A percentile compares a stretch with the other conserved stretches of the same genome.
Evolutionary conservation across 257 asterid genomes (phyloP).

Genomic region (Solanum bukasovii): DNA sequence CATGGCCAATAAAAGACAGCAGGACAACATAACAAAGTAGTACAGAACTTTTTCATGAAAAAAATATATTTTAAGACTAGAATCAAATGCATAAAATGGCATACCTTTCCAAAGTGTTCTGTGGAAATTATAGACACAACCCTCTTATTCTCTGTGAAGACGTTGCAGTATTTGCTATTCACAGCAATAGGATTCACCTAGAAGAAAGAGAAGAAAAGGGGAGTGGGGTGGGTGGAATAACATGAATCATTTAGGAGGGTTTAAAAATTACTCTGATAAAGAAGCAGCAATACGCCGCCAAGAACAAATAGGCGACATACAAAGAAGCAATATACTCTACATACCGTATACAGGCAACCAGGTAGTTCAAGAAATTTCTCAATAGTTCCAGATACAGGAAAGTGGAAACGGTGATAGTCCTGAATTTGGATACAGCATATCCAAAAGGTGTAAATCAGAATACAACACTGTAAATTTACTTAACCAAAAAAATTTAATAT

Average conservation of each 20-base stretch:
- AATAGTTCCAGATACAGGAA: constrained; percentile 87
- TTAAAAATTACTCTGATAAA: constrained; percentile 8
- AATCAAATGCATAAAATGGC: constrained; percentile 10
- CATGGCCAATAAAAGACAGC: not conserved
- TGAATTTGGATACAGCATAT: constrained; percentile 13
- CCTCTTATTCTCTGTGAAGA: constrained; percentile 96
- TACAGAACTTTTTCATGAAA: not conserved
- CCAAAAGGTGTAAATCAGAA: not conserved
- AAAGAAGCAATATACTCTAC: constrained; percentile 1
- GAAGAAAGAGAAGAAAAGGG: constrained; percentile 6
- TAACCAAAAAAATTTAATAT: not conserved
- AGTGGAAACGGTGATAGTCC: constrained; percentile 96
- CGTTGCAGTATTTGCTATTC: constrained; percentile 97
- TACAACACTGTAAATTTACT: not conserved
- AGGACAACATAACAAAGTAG: not conserved
- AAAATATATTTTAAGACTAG: not conserved
- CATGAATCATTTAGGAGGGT: constrained; percentile 13
- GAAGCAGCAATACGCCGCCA: not conserved
- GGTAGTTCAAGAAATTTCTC: constrained; percentile 81
- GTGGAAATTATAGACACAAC: constrained; percentile 72
- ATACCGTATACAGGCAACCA: constrained; percentile 93
- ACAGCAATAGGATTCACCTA: constrained; percentile 99
- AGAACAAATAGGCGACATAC: not conserved
- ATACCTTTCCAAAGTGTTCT: constrained; percentile 87
- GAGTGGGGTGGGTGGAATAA: not conserved